Base-by-base conservation (phyloP, 192 early-diverging fungal genomes). In the Cladochytrium replicatum region DNA sequence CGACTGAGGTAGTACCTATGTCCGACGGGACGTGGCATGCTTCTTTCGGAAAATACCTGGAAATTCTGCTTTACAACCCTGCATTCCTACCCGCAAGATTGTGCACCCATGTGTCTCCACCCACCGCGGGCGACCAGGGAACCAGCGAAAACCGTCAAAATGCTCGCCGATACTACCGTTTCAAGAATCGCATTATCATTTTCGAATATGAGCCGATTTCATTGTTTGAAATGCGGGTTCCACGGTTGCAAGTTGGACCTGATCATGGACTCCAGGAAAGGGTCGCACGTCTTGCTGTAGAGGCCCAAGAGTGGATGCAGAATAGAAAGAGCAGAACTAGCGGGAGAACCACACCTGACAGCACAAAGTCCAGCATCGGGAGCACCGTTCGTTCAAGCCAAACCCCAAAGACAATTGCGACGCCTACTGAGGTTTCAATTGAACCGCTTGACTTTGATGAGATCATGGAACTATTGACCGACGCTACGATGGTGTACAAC, bases 31-130 rank as follows among this genome's bases (percentile, higher is more conserved):
- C 52, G 3, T 65, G 63, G 57, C 29, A 52, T 29, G 58, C 50
- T 40, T 61, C 57, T 0, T 63, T 68, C 44, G 66, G 58, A 11
- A 68, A 68, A 40, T 68, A 62, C 41, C 39, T 68, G 29, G 66
- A 68, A 38, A 27, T 68, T 2, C 32, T 66, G 1, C 56, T 40
- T 26, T 65, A 65, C 47, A 26, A 55, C 48, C 46, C 46, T 2
- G 6, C 6, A 7, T 57, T 65, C 40, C 21, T 44, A 1, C 47
- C 45, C 5, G 32, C 17, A 4, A 11, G n/a, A 6, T 6, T 41
- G 15, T 67, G 64, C 37, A 19, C 27, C 1, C 64, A 68, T 34
- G 43, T 61, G n/a, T 15, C 26, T 43, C 29, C 2, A 43, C 26
- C 26, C n/a, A n/a, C 13, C 42, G 29, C n/a, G n/a, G n/a, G n/a